Base-by-base conservation (phyloP, 2,329 filamentous ascomycete genomes). In the Kalaharituber pfeilii region DNA sequence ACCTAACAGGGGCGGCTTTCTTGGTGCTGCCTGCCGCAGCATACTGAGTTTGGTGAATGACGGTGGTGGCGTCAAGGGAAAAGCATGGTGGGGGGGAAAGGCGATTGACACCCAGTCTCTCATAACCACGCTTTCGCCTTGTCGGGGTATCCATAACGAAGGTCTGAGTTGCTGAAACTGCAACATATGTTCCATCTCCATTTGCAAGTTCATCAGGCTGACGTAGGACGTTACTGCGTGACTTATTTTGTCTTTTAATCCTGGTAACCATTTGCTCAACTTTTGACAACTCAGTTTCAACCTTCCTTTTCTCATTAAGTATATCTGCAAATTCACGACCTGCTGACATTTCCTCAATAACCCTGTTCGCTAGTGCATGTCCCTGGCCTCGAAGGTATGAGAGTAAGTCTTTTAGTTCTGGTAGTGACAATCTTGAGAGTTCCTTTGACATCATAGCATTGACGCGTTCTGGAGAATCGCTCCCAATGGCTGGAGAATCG, bases 281-380 rank as follows among this genome's bases (percentile, higher is more conserved):
- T 22, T 13, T 56, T 20, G 57, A 54, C 3, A 28, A 11, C 13
- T 53, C 27, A 11, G 49, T 33, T 44, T 52, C 52, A 8, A 6
- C 7, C 9, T 49, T 29, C n/a, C 59, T 28, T 11, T 36, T 36
- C 11, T 52, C 20, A 11, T 45, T 42, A 28, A 24, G 36, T 24
- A 36, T 26, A 13, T 28, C 29, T 9, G 25, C 24, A 33, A 54
- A 47, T 8, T 55, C 42, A 5, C 50, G 44, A 3, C 18, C 30
- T 7, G 42, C 51, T n/a, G 28, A 42, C n/a, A 52, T 52, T 28
- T 42, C 50, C 22, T 53, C 52, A 6, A 50, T 30, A n/a, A 55
- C 56, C 50, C 54, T 59, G 5, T 49, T 54, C 30, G 9, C 42
- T 51, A 13, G 15, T 28, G n/a, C 54, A 45, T 2, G 57, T 52